Evolutionary conservation across 148 eudicot species (phyloP).

Genomic region (Nyssa sinensis): DNA sequence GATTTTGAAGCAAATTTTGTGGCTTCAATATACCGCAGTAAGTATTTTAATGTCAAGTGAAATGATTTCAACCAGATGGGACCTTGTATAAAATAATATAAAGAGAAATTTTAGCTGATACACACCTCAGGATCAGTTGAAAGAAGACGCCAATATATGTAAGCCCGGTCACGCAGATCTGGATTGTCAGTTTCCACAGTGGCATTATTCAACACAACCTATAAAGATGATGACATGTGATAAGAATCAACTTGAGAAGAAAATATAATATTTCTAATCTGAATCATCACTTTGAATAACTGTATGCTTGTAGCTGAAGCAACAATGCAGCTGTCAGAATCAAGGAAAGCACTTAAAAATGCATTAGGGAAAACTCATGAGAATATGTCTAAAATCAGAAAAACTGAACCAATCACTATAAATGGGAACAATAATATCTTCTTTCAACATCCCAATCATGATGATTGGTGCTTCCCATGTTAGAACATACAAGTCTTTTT

Average conservation of each 20-base stretch:
- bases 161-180: conserved; percentile 94
- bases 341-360: too few species aligned
- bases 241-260: not conserved
- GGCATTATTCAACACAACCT: conserved; percentile 98
- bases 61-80: not conserved
- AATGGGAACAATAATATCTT: too few species aligned
- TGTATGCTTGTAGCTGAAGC: too few species aligned
- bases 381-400: too few species aligned
- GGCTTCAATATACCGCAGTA: not conserved
- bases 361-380: too few species aligned
- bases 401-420: too few species aligned
- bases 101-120: not conserved
- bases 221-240: conserved; percentile 20
- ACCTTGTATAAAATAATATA: not conserved
- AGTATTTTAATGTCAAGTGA: not conserved
- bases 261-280: not conserved
- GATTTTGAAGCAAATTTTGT: not conserved
- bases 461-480: too few species aligned
- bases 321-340: too few species aligned
- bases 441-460: too few species aligned
- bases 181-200: conserved; percentile 99
- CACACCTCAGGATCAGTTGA: conserved; percentile 98
- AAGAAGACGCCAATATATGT: conserved; percentile 98
- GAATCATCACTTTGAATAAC: not conserved
- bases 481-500: too few species aligned